Percentiles rank a stretch among this genome's conserved stretches.
phyloP scores from a whole-genome alignment of 176 grass and related monocot species.

The Cenchrus purpureus region DNA sequence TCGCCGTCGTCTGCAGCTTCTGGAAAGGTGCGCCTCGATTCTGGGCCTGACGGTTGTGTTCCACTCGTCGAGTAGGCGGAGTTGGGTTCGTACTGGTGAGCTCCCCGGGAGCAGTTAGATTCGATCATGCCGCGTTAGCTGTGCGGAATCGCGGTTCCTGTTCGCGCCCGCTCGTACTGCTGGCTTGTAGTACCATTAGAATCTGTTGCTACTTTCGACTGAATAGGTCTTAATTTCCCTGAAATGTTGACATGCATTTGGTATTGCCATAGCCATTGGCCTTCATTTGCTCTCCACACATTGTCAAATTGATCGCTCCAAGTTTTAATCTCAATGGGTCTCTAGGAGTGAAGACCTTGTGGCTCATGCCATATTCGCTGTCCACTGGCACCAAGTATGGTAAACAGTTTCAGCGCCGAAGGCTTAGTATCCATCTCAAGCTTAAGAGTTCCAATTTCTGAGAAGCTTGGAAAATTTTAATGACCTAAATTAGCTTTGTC shows the following conservation, averaged over 20 bases:
- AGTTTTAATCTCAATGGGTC: not conserved
- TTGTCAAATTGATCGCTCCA: not conserved
- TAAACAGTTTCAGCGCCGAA: slow-evolving; percentile 9
- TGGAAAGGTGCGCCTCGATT: slow-evolving; percentile 77
- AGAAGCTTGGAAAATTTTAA: slow-evolving; percentile 5
- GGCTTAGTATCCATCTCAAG: not conserved
- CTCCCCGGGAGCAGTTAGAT: not conserved
- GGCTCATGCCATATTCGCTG: not conserved
- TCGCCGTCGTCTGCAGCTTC: slow-evolving; percentile 82
- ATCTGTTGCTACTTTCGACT: not conserved
- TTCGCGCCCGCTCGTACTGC: not conserved
- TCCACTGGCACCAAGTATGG: not conserved
- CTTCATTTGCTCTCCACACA: slow-evolving; percentile 7
- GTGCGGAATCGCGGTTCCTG: not conserved
- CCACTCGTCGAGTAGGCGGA: not conserved
- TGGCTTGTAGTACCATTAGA: not conserved
- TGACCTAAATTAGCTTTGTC: not conserved
- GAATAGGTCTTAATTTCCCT: not conserved
- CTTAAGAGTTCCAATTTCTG: not conserved
- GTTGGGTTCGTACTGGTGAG: slow-evolving; percentile 22
- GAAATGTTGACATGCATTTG: slow-evolving; percentile 32
- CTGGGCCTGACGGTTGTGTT: not conserved
- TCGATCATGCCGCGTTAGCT: not conserved
- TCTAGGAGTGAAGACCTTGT: not conserved
- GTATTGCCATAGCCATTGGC: not conserved